These are phyloP conservation scores for Russula earlei DNA, from an alignment of 768 basidiomycete genomes.

Conservation along the genomic window DNA sequence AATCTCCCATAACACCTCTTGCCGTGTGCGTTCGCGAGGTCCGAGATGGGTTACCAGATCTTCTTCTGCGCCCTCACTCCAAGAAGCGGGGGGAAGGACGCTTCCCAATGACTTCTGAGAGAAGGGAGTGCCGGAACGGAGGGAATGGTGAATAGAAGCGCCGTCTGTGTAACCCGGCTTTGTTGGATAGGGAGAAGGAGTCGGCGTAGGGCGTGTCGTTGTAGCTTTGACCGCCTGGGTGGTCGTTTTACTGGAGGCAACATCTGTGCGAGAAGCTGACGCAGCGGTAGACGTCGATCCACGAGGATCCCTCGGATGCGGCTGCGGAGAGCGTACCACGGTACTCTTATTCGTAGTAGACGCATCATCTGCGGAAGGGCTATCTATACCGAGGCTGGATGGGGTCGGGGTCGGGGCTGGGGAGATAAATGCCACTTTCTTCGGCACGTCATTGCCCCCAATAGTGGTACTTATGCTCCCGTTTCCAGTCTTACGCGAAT, in stretches of 20 bases:
- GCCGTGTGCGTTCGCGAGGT: conserved; percentile 88
- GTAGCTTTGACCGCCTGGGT: conserved; percentile 39
- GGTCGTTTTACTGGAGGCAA: conserved; percentile 36
- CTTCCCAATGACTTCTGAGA: conserved; percentile 64
- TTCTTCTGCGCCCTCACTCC: conserved; percentile 92
- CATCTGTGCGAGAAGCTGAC: conserved; percentile 52
- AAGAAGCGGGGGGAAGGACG: conserved; percentile 69
- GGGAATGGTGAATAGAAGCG: conserved; percentile 48
- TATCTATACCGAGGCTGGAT: conserved; percentile 36
- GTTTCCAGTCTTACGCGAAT: conserved; percentile 34
- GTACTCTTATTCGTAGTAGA: conserved; percentile 47
- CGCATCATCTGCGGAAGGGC: conserved; percentile 41
- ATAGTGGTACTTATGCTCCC: conserved; percentile 25
- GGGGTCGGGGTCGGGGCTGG: conserved; percentile 72
- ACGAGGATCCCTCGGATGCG: conserved; percentile 62
- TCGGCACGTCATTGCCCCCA: conserved; percentile 43
- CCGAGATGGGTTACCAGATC: conserved; percentile 90
- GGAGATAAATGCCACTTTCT: conserved; percentile 84
- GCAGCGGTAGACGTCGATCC: conserved; percentile 56
- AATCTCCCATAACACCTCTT: conserved; percentile 95
- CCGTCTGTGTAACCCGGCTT: conserved; percentile 35
- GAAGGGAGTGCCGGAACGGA: conserved; percentile 76
- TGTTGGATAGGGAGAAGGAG: conserved; percentile 49
- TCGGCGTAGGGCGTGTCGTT: conserved; percentile 58
- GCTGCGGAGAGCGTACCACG: conserved; percentile 67